Conservation (phyloP, 1,284 basidiomycete genomes). For the Ustilago vetiveriae region DNA sequence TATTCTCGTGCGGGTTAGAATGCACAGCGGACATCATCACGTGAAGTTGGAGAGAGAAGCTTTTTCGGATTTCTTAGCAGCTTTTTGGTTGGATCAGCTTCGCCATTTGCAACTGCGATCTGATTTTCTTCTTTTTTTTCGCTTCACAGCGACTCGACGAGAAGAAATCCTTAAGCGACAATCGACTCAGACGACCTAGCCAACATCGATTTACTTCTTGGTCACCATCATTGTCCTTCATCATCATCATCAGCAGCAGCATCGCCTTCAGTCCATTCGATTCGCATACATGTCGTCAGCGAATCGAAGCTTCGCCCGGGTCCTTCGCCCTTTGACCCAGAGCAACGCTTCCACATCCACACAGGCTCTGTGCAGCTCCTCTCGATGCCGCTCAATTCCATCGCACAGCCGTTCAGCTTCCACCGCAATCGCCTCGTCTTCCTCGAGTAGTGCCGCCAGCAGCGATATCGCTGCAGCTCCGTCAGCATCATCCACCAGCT, state of each 20-base stretch:
- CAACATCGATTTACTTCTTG: no score
- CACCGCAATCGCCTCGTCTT: conserved; percentile 15
- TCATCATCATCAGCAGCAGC: background rate
- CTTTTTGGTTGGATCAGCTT: no score
- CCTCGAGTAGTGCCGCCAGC: conserved; percentile 1
- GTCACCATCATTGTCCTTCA: conserved; percentile 1
- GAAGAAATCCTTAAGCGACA: background rate
- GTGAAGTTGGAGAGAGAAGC: conserved; percentile 10
- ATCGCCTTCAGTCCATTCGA: background rate
- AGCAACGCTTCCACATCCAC: conserved; percentile 24
- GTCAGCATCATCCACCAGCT: conserved; percentile 2
- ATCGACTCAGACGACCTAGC: conserved; percentile 20
- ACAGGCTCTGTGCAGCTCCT: conserved; percentile 15
- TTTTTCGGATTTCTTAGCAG: no score
- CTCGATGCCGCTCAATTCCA: conserved; percentile 1
- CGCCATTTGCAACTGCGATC: conserved; percentile 1
- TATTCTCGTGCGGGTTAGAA: conserved; percentile 27
- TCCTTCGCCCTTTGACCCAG: conserved; percentile 13
- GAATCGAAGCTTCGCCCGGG: conserved; percentile 7
- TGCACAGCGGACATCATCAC: conserved; percentile 25
- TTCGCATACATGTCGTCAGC: conserved; percentile 25
- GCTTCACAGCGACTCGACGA: no score
- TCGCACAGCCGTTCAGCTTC: conserved; percentile 24
- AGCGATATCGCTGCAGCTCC: background rate
- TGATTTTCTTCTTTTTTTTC: no score